Evolutionary conservation across 1,139 yeast genomes (phyloP).

Genomic region (Geotrichum reessii): DNA sequence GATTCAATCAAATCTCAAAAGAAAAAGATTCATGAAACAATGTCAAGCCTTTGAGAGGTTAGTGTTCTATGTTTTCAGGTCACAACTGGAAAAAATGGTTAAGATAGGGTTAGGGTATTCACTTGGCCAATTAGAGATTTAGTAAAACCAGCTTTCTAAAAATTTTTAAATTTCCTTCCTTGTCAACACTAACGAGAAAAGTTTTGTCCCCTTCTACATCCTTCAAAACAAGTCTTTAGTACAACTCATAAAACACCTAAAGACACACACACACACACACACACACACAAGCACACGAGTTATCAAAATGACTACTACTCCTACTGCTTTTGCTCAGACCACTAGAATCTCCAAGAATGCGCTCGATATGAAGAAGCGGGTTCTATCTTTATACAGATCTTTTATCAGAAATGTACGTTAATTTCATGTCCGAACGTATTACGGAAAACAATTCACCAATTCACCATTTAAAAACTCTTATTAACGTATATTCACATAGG

Average conservation of each 20-base stretch:
- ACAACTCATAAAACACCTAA: not conserved
- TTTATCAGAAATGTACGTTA: conserved; percentile 49
- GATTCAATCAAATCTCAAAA: no score
- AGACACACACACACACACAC: not conserved
- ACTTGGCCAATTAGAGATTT: not conserved
- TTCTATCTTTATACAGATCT: conserved; percentile 66
- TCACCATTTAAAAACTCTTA: not conserved
- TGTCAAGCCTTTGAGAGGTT: no score
- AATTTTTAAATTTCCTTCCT: not conserved
- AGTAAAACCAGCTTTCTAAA: not conserved
- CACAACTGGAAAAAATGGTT: no score
- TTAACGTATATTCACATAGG: conserved; percentile 23
- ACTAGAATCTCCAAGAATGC: conserved; percentile 61
- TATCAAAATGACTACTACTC: conserved; percentile 50
- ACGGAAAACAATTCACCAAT: not conserved
- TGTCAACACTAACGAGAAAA: not conserved
- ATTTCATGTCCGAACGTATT: not conserved
- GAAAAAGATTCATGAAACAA: no score
- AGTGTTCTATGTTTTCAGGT: no score
- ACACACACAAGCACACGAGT: not conserved
- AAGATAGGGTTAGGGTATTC: not conserved
- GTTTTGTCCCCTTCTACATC: not conserved
- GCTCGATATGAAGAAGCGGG: conserved; percentile 59
- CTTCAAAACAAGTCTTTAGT: not conserved
- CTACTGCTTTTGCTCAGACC: conserved; percentile 82